Base-by-base conservation (phyloP, 2,329 filamentous ascomycete genomes). In the Fonsecaea nubica region DNA sequence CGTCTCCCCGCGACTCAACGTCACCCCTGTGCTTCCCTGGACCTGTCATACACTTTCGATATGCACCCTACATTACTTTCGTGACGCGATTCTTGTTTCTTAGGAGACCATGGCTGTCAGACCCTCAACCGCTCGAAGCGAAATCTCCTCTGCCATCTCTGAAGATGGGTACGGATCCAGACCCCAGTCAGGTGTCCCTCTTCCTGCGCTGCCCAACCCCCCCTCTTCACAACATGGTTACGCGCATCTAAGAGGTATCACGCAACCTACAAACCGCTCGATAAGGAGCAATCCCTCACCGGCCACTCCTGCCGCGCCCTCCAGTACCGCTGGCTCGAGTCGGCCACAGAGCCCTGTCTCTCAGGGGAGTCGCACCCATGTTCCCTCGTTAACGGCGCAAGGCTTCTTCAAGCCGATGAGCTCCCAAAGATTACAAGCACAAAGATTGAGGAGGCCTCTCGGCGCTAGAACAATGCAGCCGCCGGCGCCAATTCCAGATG, bases 401-500 rank as follows among this genome's bases (percentile, higher is more conserved):
- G 94, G 92, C 62, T 98, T 99, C 81, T 97, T 96, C 76, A 90
- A 90, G 25, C 95, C 95, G 45, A 96, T 99, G 92, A 98, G 93
- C 80, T 96, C 94, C 30, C 93, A 97, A 77, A 90, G 92, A 77
- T 83, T 98, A 58, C 94, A 98, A 80, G 93, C 93, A 62, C 95
- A 98, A 79, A 86, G 94, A 77, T 89, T 89, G 69, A 87, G 83
- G 72, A 82, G 82, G 55, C 84, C 82, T 42, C 79, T 75, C 64
- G 70, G 71, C 45, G 40, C 75, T 69, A 79, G 76, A 53, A 78
- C 76, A 63, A 74, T 66, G 55, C 69, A 70, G 35, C 64, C 67
- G 25, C 70, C 67, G 40, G 54, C 62, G 12, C 55, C 70, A 6
- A 80, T 75, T 58, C 76, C 78, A 32, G 82, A 83, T 62, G 79